These are phyloP conservation scores for Chaetomiaceae sp. DNA, from an alignment of 2,329 filamentous ascomycete species.

Conservation along the genomic window DNA sequence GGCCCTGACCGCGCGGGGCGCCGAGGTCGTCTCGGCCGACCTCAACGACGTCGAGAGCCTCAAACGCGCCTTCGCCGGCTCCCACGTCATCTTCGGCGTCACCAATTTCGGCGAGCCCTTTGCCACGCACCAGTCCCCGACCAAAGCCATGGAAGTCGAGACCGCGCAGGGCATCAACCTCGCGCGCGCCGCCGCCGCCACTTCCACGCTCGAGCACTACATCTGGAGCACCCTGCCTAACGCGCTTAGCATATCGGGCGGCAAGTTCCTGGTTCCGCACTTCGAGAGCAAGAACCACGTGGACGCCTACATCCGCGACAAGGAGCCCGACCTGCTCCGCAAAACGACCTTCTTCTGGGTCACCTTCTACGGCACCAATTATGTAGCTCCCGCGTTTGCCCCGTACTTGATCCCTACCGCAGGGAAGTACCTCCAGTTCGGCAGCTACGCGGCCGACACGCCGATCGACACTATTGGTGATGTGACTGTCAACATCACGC, in stretches of 20 bases:
- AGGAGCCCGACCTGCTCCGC: slow-evolving; percentile 12
- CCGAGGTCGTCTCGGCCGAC: slow-evolving; percentile 40
- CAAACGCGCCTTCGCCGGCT: slow-evolving; percentile 34
- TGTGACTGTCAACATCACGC: slow-evolving; percentile 28
- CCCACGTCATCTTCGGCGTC: slow-evolving; percentile 37
- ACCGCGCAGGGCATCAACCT: slow-evolving; percentile 21
- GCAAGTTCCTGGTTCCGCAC: slow-evolving; percentile 21
- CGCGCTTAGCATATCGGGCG: slow-evolving; percentile 5
- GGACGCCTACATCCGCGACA: slow-evolving; percentile 17
- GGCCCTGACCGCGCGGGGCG: slow-evolving; percentile 34
- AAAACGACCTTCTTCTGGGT: slow-evolving; percentile 24
- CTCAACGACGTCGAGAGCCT: slow-evolving; percentile 33
- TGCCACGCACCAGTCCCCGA: slow-evolving; percentile 1
- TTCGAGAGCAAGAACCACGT: slow-evolving; percentile 21
- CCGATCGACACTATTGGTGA: slow-evolving; percentile 29
- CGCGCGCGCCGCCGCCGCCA: slow-evolving; percentile 17
- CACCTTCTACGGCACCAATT: slow-evolving; percentile 17
- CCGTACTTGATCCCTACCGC: slow-evolving; percentile 13
- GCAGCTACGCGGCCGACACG: slow-evolving; percentile 22
- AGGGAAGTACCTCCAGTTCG: slow-evolving; percentile 28
- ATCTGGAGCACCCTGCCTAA: slow-evolving; percentile 23
- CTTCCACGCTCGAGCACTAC: slow-evolving; percentile 18
- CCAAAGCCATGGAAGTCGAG: slow-evolving; percentile 18
- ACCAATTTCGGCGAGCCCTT: slow-evolving; percentile 25
- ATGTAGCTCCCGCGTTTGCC: slow-evolving; percentile 15